Evolutionary conservation across 208 protist genomes (phyloP).

Genomic region (Angomonas deanei): DNA sequence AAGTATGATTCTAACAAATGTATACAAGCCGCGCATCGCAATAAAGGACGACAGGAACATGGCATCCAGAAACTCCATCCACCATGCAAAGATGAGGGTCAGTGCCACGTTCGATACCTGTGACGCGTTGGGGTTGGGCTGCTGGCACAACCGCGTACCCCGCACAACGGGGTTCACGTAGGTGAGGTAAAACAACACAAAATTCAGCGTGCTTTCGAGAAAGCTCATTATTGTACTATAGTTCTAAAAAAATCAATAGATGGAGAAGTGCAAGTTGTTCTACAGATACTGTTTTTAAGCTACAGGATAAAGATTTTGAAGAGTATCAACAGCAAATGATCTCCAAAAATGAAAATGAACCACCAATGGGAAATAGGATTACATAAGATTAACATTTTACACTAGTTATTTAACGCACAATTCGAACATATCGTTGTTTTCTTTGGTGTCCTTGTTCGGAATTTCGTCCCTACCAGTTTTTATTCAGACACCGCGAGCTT

Average conservation of each 20-base stretch:
- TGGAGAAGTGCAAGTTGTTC: no score
- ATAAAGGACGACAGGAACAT: slow-evolving; percentile 58
- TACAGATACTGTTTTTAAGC: no score
- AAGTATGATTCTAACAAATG: slow-evolving; percentile 43
- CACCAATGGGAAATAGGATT: no score
- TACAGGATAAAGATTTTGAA: no score
- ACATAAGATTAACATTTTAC: no score
- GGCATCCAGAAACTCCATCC: slow-evolving; percentile 47
- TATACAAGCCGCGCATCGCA: slow-evolving; percentile 46
- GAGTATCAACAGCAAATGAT: no score
- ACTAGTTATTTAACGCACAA: slow-evolving; percentile 4
- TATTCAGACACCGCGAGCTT: slow-evolving; percentile 92
- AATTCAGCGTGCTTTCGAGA: slow-evolving; percentile 16
- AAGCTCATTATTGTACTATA: neutral
- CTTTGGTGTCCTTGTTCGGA: no score
- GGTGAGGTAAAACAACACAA: slow-evolving; percentile 47
- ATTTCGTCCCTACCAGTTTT: no score
- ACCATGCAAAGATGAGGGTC: slow-evolving; percentile 63
- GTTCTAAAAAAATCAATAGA: no score
- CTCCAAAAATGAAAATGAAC: no score
- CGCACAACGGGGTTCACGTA: slow-evolving; percentile 57
- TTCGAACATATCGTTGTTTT: no score
- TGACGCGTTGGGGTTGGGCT: slow-evolving; percentile 21
- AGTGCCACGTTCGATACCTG: slow-evolving; percentile 68
- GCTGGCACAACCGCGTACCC: slow-evolving; percentile 51